Evolutionary conservation across 306 rosid species (phyloP), one percentile per base, ranked within the genome.

Genomic region (Alnus rubra): DNA sequence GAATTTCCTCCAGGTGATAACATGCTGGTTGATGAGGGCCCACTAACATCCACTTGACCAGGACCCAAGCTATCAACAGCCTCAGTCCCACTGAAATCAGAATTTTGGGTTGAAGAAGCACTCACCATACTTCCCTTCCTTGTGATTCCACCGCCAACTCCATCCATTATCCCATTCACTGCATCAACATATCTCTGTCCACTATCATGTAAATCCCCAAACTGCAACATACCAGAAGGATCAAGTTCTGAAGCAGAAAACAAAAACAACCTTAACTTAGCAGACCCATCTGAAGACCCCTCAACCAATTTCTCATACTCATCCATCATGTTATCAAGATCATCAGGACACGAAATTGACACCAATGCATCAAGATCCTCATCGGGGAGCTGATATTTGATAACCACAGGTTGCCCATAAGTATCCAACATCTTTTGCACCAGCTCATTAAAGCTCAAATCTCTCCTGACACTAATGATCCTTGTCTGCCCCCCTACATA

Each of bases 291-390:
- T 10, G 86, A 77, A 71, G 97, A 92, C 54, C 89, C 84, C 79
- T 89, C 97, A 37, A 85, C 82, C 75, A 94, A 79, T 76, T 88
- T 94, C 35, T 88, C 97, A 78, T 86, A 94, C 86, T 94, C 98
- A 63, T 94, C 98, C 92, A 89, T 87, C 98, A 94, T 92, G 76
- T 90, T 92, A 45, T 92, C 98, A 81, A 94, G 88, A 88, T 94
- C 98, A 70, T 92, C 98, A 0, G 86, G 85, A 80, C 97, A 88
- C 0, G 98, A 88, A 83, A 94, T 87, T 0, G 97, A 90, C 6
- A 94, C 94, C 83, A 94, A 84, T 0, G 97, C 92, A 81, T 94
- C 98, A 47, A 94, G 98, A 83, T 94, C 98, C 90, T 94, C 97
- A 2, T 88, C 93, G 0, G 93, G 97, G 13, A 94, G 94, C 84